These are phyloP conservation scores for Elsinoe batatas DNA, from an alignment of 2,329 filamentous ascomycete species.

Conservation along the genomic window DNA sequence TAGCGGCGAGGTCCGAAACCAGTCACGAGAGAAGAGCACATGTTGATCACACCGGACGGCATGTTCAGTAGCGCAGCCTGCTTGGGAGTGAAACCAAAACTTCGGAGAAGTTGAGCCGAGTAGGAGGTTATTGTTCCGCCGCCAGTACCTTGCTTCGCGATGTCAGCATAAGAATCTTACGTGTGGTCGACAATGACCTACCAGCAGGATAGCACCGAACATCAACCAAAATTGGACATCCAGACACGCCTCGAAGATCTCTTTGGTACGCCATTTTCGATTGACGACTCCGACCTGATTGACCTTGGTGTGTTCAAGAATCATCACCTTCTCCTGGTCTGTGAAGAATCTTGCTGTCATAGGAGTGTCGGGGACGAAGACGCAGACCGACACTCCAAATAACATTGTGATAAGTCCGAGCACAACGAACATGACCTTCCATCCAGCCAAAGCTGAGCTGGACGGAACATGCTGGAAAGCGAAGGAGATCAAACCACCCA, in stretches of 20 bases:
- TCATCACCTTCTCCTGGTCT: constrained; percentile 43
- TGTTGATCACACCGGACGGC: constrained; percentile 44
- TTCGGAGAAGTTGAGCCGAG: constrained; percentile 43
- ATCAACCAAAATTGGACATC: constrained; percentile 49
- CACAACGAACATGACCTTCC: constrained; percentile 19
- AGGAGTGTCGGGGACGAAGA: constrained; percentile 41
- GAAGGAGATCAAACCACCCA: constrained; percentile 57
- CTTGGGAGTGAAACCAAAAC: constrained; percentile 38
- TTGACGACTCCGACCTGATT: constrained; percentile 37
- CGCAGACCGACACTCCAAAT: constrained; percentile 12
- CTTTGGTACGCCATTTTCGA: constrained; percentile 40
- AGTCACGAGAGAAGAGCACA: constrained; percentile 43
- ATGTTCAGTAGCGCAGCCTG: constrained; percentile 45
- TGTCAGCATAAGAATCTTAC: constrained; percentile 19
- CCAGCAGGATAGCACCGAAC: constrained; percentile 37
- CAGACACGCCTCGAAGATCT: constrained; percentile 45
- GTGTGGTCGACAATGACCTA: not conserved
- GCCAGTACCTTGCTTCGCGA: constrained; percentile 32
- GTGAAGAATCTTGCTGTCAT: constrained; percentile 59
- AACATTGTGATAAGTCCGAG: constrained; percentile 18
- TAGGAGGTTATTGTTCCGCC: constrained; percentile 46
- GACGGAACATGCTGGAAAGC: constrained; percentile 28
- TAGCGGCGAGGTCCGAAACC: constrained; percentile 37
- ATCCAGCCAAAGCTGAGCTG: constrained; percentile 15
- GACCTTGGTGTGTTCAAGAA: constrained; percentile 33